Base-by-base conservation (phyloP, 441 rosid genomes). In the Euphorbia corollata region DNA sequence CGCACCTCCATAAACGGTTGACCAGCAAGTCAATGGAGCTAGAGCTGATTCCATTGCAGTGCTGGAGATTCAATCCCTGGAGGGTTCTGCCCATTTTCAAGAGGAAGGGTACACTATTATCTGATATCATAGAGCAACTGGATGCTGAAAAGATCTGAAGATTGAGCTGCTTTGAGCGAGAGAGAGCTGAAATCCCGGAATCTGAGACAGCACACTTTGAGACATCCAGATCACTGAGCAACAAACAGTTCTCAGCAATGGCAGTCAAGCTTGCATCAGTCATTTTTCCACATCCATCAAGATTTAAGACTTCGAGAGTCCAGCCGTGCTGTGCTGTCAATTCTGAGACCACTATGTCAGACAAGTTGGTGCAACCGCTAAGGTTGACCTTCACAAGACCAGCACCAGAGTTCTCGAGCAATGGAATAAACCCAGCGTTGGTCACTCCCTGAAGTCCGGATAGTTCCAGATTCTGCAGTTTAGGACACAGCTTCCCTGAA, bases 371-470 rank as follows among this genome's bases (percentile, higher is more conserved):
- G 67, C 97, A 89, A 30, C 84, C 86, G 32, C 82, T 82, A 36
- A 91, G 87, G 78, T 88, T 87, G 20, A 91, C 89, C 84, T 88
- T 88, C 75, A 82, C 83, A 53, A 94, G 83, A 63, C 91, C 87
- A 45, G 82, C 75, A 47, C 78, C 80, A 51, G 80, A 74, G 74
- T 67, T 83, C 69, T 80, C 76, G 10, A 84, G 68, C 2, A 91
- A 67, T 5, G 83, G 82, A 34, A 90, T 75, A 61, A 89, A 75
- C n/a, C 98, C 97, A 59, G 81, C 76, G 71, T 94, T 91, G 50
- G 94, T 89, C 9, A 91, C 71, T n/a, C 88, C 88, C 74, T 74
- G 81, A 64, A 89, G 92, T 23, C 96, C 90, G 2, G 68, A 80
- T 22, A 94, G 74, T 22, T 85, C 94, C 34, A 91, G 41, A 63